Conservation (phyloP, 1,284 basidiomycete genomes). For the Ustilago tritici region DNA sequence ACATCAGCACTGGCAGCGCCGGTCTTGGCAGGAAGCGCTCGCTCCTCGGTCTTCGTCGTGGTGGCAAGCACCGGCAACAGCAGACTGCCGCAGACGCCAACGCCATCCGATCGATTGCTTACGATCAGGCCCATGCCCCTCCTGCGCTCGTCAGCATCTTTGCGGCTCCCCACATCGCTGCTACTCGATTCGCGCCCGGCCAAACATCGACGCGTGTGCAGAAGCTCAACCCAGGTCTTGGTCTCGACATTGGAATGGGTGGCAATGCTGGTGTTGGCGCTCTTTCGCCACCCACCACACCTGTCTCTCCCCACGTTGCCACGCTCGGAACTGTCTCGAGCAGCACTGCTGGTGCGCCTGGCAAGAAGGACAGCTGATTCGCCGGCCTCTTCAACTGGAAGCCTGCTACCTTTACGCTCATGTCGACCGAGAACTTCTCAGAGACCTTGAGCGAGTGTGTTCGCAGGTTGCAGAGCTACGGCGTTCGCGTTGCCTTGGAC, state of each 20-base stretch:
- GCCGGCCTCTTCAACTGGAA: constrained; percentile 88
- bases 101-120: constrained; percentile 47
- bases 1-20: constrained; percentile 43
- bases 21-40: constrained; percentile 48
- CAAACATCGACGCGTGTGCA: constrained; percentile 39
- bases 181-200: constrained; percentile 13
- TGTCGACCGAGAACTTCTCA: constrained; percentile 73
- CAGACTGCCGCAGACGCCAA: constrained; percentile 27
- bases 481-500: constrained; percentile 77
- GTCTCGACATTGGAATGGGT: constrained; percentile 46
- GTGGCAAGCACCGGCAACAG: constrained; percentile 31
- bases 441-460: constrained; percentile 77
- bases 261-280: constrained; percentile 8
- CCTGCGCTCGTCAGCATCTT: constrained; percentile 38
- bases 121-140: constrained; percentile 40
- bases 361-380: constrained; percentile 84
- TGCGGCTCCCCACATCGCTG: constrained; percentile 11
- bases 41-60: constrained; percentile 40
- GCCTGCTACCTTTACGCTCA: constrained; percentile 74
- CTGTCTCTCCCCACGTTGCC: constrained; percentile 16
- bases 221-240: constrained; percentile 60
- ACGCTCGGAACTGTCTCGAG: constrained; percentile 18
- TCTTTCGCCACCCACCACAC: constrained; percentile 38
- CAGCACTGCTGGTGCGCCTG: constrained; percentile 21
- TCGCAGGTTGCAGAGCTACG: constrained; percentile 78